A percentile compares a stretch with the other conserved stretches of the same genome.
Conservation (phyloP, 176 grass and related monocot species). For the Zoysia pacifica region DNA sequence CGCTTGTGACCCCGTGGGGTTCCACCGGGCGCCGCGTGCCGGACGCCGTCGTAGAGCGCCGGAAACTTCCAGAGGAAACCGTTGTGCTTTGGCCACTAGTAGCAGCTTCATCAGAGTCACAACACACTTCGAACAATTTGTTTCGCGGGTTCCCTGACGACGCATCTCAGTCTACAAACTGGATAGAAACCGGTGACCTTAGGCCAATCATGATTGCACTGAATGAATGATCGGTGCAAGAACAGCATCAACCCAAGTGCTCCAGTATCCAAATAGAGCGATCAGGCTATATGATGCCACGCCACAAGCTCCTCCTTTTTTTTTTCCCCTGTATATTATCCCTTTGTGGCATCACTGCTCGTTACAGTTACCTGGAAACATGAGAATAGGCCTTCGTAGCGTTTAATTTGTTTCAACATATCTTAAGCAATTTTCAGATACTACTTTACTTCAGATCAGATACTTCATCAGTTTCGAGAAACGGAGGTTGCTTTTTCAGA, state of each 20-base stretch:
- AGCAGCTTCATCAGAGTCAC: neutral
- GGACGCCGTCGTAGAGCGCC: neutral
- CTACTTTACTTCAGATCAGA: no score
- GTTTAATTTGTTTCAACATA: neutral
- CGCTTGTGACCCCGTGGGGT: neutral
- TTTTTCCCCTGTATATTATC: neutral
- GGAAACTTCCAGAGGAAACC: conserved; percentile 1
- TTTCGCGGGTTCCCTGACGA: neutral
- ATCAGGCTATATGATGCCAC: neutral
- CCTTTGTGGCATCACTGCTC: neutral
- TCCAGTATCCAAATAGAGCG: neutral
- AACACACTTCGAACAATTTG: neutral
- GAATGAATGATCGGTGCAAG: neutral
- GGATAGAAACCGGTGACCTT: neutral
- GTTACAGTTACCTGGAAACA: neutral
- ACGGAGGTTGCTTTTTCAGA: neutral
- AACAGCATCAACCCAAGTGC: neutral
- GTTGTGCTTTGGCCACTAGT: neutral
- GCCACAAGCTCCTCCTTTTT: neutral
- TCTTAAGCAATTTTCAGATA: neutral
- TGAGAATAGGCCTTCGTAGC: neutral
- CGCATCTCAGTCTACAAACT: no score
- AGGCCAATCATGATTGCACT: neutral
- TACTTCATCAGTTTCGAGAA: neutral
- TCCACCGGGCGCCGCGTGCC: neutral